Evolutionary conservation across 805 yeast species (phyloP), one percentile per base, ranked within the genome.

Genomic region (Lipomyces sp.): DNA sequence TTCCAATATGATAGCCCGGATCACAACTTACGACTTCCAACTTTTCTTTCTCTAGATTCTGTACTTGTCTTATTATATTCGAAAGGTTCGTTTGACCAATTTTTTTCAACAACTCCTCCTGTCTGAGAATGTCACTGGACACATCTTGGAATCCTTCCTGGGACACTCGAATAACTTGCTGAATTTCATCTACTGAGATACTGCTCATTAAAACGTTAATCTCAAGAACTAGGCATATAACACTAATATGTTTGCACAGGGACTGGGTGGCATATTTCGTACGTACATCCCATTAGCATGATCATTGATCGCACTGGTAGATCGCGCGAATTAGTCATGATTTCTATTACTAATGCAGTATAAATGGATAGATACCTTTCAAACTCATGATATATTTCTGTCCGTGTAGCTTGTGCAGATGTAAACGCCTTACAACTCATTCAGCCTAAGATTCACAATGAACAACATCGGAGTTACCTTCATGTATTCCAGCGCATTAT

Each of bases 71-170:
- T 29, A 68, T 60, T 10, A 68, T 59, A n/a, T 37, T 15, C 4
- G 71, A 39, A 6, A 68, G 24, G 30, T 35, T 32, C 6, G 53
- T 30, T 29, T 30, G 59, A 5, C 42, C 59, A 10, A 60, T 10
- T 10, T 37, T 53, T 8, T 24, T 33, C 32, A 68, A 34, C 32
- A 63, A 55, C 35, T 53, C 59, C 33, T 66, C 65, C 13, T 66
- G 71, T 30, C n/a, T 42, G 24, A 64, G 15, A 15, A 68, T 63
- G n/a, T 66, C 70, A 50, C 55, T 32, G 24, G 71, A 68, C 8
- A 66, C 64, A 32, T 68, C 71, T 48, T 68, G 70, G 42, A 68
- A 68, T 3, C 71, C 71, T 54, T 68, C 71, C 50, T 68, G 71
- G 1, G 71, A 59, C 29, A 68, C 63, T 48, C 65, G 51, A n/a